Base-by-base conservation (phyloP, 2,329 filamentous ascomycete genomes). In the Verticillium tricorpus region DNA sequence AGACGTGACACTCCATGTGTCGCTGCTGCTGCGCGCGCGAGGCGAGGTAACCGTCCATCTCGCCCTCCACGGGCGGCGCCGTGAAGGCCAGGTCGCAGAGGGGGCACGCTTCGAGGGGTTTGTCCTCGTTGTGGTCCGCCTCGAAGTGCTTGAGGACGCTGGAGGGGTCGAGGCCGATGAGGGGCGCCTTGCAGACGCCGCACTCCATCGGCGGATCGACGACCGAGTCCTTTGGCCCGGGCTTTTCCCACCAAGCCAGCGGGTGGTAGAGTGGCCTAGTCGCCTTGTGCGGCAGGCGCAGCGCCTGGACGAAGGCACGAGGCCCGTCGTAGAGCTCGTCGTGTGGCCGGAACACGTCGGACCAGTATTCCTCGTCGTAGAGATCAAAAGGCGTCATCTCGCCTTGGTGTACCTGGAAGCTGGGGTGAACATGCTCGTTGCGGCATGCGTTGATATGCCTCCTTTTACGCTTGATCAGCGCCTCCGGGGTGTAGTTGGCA, bases 1-100 rank as follows among this genome's bases (percentile, higher is more conserved):
- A 64, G 60, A 65, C 61, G 40, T 66, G 64, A n/a, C 64, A 66
- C 59, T 66, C 64, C 59, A 66, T 65, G 45, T 66, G 64, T 5
- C 56, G 19, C n/a, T 62, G 57, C 34, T 66, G 64, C 15, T 50
- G 40, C 7, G 35, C 25, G 12, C 64, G 57, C 11, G 52, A 57
- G 15, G 55, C 58, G 31, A 35, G 56, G 12, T 62, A 52, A 3
- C 37, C 57, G 4, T 56, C 54, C 32, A 45, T 31, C 22, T 60
- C 57, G 7, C 55, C n/a, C n/a, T 59, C 58, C 5, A 57, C 60
- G n/a, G 45, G 19, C 12, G 63, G 58, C 12, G n/a, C 59, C 11
- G 5, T 32, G 61, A 66, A 66, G 2, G 62, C 57, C 12, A 65
- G 58, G 17, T 60, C 58, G 45, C 64, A 66, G 45, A 66, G 37